Base-by-base conservation (phyloP, 208 protist species). In the Leishmania lainsoni region DNA sequence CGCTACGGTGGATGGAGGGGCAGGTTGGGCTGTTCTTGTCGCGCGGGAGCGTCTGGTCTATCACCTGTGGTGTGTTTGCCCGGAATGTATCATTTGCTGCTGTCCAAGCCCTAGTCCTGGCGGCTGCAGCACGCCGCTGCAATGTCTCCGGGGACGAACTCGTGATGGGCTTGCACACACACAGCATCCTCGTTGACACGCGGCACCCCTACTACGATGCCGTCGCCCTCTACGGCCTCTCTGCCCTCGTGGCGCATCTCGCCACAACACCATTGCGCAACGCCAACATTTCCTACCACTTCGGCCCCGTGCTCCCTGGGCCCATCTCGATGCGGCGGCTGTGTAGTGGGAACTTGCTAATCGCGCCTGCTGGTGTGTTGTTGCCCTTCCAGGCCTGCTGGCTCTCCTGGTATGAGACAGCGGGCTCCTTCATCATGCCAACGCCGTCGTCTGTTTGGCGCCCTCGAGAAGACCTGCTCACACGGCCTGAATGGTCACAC, bases 151-250 rank as follows among this genome's bases (percentile, higher is more conserved):
- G 75, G 75, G 32, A 72, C 16, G 45, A 72, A 14, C 63, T 73
- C 10, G 54, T 75, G 65, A 56, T 84, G 68, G 54, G 75, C 3
- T n/a, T 51, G 49, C 51, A 56, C 32, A 54, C 75, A 14, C 65
- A 75, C 51, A 75, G 65, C 83, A 76, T 6, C 61, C 61, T 89
- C 4, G 91, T 93, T 16, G 92, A 97, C 54, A 78, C 77, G 35
- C 88, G 92, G 35, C 94, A 97, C 80, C 91, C 92, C 4, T 97
- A 91, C 82, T 97, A 97, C 81, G 78, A 86, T 59, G 77, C 92
- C 0, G 91, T 86, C 5, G 81, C 51, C n/a, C 79, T 89, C 51
- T 87, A 88, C 79, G 69, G 77, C 10, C 70, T 77, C 42, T 92
- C 90, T 16, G 83, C 89, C 16, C 75, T 81, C 1, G 79, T 87